phyloP scores from a whole-genome alignment of 2,329 filamentous ascomycete genomes.

The Fusarium gaditjirri region DNA sequence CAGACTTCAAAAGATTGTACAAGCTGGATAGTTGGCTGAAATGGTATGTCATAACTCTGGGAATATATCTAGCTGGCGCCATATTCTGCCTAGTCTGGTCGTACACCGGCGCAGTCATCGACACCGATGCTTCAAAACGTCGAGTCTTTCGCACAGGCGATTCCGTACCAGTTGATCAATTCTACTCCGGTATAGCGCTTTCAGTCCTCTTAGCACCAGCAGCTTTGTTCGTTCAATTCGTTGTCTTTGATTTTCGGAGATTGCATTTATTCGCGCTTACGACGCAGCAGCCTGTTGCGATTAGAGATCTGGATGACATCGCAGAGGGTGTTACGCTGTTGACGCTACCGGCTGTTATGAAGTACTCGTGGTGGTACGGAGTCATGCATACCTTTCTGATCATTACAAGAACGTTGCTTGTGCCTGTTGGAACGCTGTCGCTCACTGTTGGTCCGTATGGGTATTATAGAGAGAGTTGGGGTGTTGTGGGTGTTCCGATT shows the following conservation, averaged over 20 bases:
- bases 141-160: conserved; percentile 33
- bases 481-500: conserved; percentile 30
- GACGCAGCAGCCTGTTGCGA: conserved; percentile 13
- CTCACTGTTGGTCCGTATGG: conserved; percentile 34
- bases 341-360: conserved; percentile 24
- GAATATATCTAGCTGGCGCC: conserved; percentile 11
- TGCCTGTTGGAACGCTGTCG: conserved; percentile 29
- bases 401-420: conserved; percentile 22
- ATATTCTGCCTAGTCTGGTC: conserved; percentile 26
- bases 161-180: conserved; percentile 18
- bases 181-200: conserved; percentile 36
- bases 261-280: conserved; percentile 35
- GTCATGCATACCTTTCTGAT: conserved; percentile 34
- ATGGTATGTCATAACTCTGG: conserved; percentile 25
- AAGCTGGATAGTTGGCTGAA: conserved; percentile 32
- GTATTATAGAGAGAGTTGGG: conserved; percentile 3
- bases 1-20: conserved; percentile 15
- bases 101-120: conserved; percentile 29
- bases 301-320: conserved; percentile 32
- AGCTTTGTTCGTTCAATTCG: conserved; percentile 20
- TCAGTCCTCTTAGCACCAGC: conserved; percentile 25
- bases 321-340: conserved; percentile 30
- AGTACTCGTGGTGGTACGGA: conserved; percentile 40
- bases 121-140: conserved; percentile 33
- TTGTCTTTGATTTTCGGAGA: conserved; percentile 35